These are phyloP conservation scores for Lepidium aucheri DNA, from an alignment of 345 rosid genomes.

Conservation along the genomic window DNA sequence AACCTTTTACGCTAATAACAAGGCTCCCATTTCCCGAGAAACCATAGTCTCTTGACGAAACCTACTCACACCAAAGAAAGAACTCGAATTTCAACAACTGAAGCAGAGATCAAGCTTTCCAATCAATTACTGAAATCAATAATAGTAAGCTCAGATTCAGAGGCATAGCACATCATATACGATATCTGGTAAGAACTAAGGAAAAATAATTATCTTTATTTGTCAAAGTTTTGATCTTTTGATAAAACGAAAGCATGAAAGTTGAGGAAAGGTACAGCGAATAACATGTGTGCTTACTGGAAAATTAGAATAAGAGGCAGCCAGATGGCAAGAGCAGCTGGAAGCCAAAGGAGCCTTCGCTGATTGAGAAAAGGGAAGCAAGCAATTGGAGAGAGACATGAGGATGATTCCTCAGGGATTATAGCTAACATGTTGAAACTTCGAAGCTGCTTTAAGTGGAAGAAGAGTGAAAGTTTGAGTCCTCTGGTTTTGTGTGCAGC, in stretches of 20 bases:
- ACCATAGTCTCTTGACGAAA: slow-evolving; percentile 11
- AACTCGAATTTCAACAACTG: background rate
- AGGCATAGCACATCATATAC: background rate
- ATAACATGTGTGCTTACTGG: background rate
- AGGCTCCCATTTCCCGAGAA: slow-evolving; percentile 24
- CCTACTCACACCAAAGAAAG: slow-evolving; percentile 25
- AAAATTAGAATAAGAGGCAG: slow-evolving; percentile 4
- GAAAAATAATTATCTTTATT: background rate
- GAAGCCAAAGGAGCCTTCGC: background rate
- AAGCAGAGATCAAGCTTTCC: background rate
- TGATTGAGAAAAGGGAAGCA: slow-evolving; percentile 18
- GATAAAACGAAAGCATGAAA: background rate
- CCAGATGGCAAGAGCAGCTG: slow-evolving; percentile 6
- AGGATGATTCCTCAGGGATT: background rate
- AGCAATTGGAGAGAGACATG: slow-evolving; percentile 13
- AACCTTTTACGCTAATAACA: slow-evolving; percentile 32
- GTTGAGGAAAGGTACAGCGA: background rate
- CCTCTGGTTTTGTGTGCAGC: background rate
- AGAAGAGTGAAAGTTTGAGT: background rate
- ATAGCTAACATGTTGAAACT: background rate
- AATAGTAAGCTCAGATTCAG: background rate
- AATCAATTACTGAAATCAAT: background rate
- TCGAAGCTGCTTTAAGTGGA: background rate
- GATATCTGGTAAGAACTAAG: background rate
- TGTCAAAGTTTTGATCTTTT: background rate